Percentiles rank a stretch among this genome's conserved stretches.
Conservation (phyloP, 2,329 filamentous ascomycete species). For the Ramularia endophylla region DNA sequence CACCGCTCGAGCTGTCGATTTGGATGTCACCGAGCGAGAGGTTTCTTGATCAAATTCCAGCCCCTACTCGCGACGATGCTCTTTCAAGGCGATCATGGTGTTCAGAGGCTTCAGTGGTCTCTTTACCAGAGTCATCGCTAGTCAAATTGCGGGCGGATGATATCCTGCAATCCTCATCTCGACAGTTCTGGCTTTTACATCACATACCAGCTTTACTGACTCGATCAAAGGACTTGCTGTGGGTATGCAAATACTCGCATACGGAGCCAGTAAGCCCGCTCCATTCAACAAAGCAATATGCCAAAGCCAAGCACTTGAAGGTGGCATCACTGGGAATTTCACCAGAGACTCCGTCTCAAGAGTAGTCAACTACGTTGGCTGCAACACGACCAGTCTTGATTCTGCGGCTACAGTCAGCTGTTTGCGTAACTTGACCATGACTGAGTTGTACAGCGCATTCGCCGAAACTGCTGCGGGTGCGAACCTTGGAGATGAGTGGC, state of each 20-base stretch:
- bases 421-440: constrained; percentile 40
- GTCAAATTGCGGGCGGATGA: too few species aligned
- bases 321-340: constrained; percentile 42
- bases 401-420: constrained; percentile 43
- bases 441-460: constrained; percentile 40
- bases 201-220: too few species aligned
- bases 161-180: background rate
- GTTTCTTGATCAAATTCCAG: too few species aligned
- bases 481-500: constrained; percentile 45
- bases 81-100: too few species aligned
- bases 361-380: constrained; percentile 40
- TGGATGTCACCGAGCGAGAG: too few species aligned
- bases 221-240: constrained; percentile 12
- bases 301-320: constrained; percentile 47
- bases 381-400: constrained; percentile 36
- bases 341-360: constrained; percentile 43
- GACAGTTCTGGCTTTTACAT: too few species aligned
- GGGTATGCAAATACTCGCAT: constrained; percentile 44
- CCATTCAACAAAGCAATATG: constrained; percentile 45
- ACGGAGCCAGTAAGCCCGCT: constrained; percentile 38
- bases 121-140: too few species aligned
- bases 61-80: too few species aligned
- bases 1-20: too few species aligned
- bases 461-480: constrained; percentile 37
- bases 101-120: too few species aligned